A percentile compares a stretch with the other conserved stretches of the same genome.
phyloP scores from a whole-genome alignment of 1,284 basidiomycete genomes.

The Athelia psychrophila region DNA sequence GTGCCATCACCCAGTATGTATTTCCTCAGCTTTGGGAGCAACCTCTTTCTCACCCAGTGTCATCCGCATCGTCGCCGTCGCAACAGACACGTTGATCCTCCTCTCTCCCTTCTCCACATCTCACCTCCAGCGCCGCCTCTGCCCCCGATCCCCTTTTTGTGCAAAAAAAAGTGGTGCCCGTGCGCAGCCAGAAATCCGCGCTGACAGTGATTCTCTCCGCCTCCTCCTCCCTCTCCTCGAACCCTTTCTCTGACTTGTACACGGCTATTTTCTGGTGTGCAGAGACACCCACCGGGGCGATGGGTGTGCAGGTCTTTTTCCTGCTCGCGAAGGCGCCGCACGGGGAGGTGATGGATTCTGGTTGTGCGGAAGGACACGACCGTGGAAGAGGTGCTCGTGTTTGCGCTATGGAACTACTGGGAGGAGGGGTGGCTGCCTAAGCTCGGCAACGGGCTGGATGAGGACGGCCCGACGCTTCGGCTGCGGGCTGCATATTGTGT shows the following conservation, averaged over 20 bases:
- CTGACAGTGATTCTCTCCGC: constrained; percentile 69
- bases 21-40: too few relatives aligned
- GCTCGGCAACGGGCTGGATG: constrained; percentile 64
- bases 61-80: constrained; percentile 22
- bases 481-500: constrained; percentile 90
- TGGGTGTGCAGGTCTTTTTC: constrained; percentile 82
- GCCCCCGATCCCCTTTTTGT: constrained; percentile 43
- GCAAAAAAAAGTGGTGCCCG: constrained; percentile 44
- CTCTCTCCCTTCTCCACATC: constrained; percentile 20
- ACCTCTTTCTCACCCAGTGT: too few relatives aligned
- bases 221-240: constrained; percentile 54
- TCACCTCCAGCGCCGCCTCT: too few relatives aligned
- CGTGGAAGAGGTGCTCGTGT: constrained; percentile 95
- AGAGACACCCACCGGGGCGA: constrained; percentile 46
- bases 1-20: too few relatives aligned
- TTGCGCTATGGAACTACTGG: constrained; percentile 89
- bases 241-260: constrained; percentile 81
- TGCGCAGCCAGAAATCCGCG: constrained; percentile 48
- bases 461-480: constrained; percentile 40
- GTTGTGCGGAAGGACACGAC: constrained; percentile 86
- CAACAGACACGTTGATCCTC: constrained; percentile 1
- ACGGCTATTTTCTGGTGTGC: constrained; percentile 74
- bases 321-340: constrained; percentile 72
- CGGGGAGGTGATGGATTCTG: constrained; percentile 55
- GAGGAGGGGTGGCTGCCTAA: constrained; percentile 83